Percentiles rank a stretch among this genome's conserved stretches.
Evolutionary conservation across 768 basidiomycete species (phyloP).

Genomic region (Suillus cothurnatus): DNA sequence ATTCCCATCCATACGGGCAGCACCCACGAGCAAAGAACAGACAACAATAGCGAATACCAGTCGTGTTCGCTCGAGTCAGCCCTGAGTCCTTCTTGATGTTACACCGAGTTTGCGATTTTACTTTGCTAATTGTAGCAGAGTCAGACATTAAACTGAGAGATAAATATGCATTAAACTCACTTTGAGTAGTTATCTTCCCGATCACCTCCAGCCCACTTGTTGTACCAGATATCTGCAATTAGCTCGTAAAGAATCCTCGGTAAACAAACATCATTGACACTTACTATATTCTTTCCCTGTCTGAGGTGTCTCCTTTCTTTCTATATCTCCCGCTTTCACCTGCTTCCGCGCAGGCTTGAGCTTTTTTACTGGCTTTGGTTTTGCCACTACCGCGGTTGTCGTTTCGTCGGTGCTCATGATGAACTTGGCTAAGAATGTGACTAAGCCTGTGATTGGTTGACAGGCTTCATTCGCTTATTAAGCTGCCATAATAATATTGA

Average conservation of each 20-base stretch:
- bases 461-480: neutral
- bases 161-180: constrained; percentile 44
- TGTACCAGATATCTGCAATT: constrained; percentile 90
- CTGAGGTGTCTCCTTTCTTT: constrained; percentile 85
- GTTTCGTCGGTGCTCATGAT: constrained; percentile 37
- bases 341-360: constrained; percentile 93
- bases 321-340: constrained; percentile 87
- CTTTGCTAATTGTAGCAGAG: constrained; percentile 66
- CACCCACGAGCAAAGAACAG: constrained; percentile 96
- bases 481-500: too few relatives aligned
- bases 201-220: constrained; percentile 99
- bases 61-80: constrained; percentile 92
- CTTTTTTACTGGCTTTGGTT: constrained; percentile 53
- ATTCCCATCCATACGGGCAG: constrained; percentile 98
- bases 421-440: constrained; percentile 10
- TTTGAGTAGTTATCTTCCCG: constrained; percentile 96
- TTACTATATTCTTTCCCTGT: constrained; percentile 96
- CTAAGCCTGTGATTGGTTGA: neutral
- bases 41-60: constrained; percentile 90
- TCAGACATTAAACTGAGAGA: constrained; percentile 10
- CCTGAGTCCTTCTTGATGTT: constrained; percentile 87
- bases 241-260: constrained; percentile 10
- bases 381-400: constrained; percentile 17
- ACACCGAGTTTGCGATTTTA: constrained; percentile 92
- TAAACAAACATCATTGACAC: constrained; percentile 32